Conservation (phyloP, 2,329 filamentous ascomycete species). For the Hypocreales sp. region DNA sequence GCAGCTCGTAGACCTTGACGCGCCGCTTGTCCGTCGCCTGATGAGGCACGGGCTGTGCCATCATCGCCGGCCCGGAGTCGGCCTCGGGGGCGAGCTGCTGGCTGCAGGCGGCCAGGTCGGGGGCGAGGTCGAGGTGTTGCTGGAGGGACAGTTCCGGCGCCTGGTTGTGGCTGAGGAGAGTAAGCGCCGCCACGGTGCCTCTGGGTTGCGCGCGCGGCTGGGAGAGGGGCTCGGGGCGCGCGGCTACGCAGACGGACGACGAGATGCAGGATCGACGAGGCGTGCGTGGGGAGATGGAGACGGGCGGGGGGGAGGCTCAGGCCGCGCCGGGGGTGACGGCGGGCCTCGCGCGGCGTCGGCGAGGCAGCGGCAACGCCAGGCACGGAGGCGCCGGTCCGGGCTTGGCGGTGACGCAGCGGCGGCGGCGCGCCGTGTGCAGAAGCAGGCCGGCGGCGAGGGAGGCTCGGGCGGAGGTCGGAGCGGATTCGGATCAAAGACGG, state of each 20-base stretch:
- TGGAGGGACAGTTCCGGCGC: slow-evolving; percentile 38
- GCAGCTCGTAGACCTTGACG: slow-evolving; percentile 98
- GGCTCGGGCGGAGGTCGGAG: slow-evolving; percentile 4
- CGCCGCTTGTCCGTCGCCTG: slow-evolving; percentile 52
- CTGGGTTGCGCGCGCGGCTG: slow-evolving; percentile 15
- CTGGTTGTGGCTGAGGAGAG: slow-evolving; percentile 35
- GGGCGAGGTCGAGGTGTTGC: slow-evolving; percentile 42
- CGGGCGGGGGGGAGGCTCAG: no score
- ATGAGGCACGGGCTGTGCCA: slow-evolving; percentile 58
- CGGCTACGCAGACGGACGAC: slow-evolving; percentile 4
- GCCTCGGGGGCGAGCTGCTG: slow-evolving; percentile 33
- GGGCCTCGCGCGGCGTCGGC: background rate
- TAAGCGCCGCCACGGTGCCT: slow-evolving; percentile 40
- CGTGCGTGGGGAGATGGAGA: no score
- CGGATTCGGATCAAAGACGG: slow-evolving; percentile 3
- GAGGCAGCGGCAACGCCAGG: slow-evolving; percentile 2
- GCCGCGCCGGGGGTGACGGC: no score
- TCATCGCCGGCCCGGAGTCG: slow-evolving; percentile 48
- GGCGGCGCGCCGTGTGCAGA: no score
- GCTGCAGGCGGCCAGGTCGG: slow-evolving; percentile 34
- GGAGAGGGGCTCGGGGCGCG: slow-evolving; percentile 3
- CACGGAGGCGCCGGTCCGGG: no score
- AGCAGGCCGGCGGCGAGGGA: no score
- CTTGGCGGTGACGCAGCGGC: no score
- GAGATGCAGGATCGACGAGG: slow-evolving; percentile 1